Percentiles rank a stretch among this genome's conserved stretches.
Conservation (phyloP, 768 basidiomycete genomes). For the Rhodosporidiobolus sp. region DNA sequence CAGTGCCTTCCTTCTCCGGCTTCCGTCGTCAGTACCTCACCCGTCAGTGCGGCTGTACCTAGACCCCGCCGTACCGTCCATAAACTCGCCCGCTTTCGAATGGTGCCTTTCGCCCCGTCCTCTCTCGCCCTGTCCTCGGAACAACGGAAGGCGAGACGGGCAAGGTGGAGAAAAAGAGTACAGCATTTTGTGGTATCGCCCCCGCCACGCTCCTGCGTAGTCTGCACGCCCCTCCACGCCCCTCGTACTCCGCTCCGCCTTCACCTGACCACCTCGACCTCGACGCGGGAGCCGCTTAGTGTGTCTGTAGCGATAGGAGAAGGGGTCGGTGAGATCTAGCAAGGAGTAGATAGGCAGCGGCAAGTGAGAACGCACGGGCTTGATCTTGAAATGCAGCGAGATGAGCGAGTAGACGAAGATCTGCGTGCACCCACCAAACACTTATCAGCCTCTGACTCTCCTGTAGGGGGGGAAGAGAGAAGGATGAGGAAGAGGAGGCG, state of each 20-base stretch:
- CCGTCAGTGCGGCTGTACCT: no score
- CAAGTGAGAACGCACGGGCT: conserved; percentile 63
- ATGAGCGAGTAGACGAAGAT: conserved; percentile 98
- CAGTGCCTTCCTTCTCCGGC: no score
- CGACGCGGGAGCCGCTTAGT: neutral
- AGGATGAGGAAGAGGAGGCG: neutral
- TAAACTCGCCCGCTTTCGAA: no score
- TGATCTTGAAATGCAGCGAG: conserved; percentile 99
- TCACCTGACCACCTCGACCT: no score
- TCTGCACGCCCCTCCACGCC: neutral
- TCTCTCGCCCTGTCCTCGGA: no score
- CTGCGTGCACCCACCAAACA: conserved; percentile 52
- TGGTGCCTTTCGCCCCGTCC: no score
- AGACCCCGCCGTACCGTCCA: no score
- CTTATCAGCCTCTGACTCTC: neutral
- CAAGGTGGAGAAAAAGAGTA: no score
- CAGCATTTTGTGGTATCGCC: neutral
- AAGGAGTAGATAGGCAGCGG: neutral
- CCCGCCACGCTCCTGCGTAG: no score
- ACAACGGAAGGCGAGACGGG: no score
- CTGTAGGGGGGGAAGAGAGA: neutral
- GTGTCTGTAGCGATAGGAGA: conserved; percentile 3
- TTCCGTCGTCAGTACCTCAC: no score
- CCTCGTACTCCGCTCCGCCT: no score
- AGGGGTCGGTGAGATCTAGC: neutral